These are phyloP conservation scores for Pichia phayaonensis DNA, from an alignment of 805 yeast genomes.

Conservation along the genomic window DNA sequence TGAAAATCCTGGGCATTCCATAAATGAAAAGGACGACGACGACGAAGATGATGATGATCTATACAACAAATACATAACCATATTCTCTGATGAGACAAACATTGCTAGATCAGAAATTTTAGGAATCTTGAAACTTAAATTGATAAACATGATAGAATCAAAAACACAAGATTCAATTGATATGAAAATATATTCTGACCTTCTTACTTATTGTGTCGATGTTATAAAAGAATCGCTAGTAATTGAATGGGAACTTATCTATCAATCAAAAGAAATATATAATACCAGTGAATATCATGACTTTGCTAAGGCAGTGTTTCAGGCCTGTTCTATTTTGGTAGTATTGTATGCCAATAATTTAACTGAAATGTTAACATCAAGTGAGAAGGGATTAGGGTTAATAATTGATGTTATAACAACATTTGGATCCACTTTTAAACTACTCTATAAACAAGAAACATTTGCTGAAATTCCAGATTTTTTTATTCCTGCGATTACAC, in stretches of 20 bases:
- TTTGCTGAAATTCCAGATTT: slow-evolving; percentile 7
- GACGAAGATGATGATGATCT: background rate
- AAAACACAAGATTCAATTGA: background rate
- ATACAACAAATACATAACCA: background rate
- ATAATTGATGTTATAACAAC: slow-evolving; percentile 1
- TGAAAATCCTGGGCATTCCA: background rate
- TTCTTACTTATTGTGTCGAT: background rate
- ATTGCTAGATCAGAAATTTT: background rate
- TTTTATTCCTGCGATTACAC: background rate
- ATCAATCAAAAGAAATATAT: background rate
- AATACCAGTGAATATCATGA: slow-evolving; percentile 1
- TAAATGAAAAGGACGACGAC: background rate
- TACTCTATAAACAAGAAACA: background rate
- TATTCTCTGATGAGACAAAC: background rate
- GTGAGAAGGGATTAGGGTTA: background rate
- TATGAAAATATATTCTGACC: background rate
- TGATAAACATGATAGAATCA: background rate
- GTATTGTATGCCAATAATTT: background rate
- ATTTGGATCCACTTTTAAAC: background rate
- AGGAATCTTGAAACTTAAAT: background rate
- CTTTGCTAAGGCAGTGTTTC: background rate
- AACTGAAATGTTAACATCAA: background rate
- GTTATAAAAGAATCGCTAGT: slow-evolving; percentile 1
- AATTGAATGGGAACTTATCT: slow-evolving; percentile 6
- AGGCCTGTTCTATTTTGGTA: background rate